Evolutionary conservation across 2,329 filamentous ascomycete genomes (phyloP), one percentile per base, ranked within the genome.

Genomic region (Ampelomyces quisqualis): DNA sequence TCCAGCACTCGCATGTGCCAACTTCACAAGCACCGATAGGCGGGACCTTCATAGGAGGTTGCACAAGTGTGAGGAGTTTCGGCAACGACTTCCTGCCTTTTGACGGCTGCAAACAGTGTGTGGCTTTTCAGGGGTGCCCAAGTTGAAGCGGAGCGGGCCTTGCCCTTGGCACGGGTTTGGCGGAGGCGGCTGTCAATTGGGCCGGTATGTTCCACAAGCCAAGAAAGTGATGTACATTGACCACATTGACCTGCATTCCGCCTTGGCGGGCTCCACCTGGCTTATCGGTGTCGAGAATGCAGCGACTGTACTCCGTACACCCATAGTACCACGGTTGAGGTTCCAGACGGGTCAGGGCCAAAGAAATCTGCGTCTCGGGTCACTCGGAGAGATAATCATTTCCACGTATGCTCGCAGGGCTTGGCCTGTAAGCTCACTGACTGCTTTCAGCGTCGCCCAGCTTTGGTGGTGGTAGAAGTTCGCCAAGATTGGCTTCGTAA

Each of bases 101-200:
- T 23, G 40, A 40, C n/a, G n/a, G n/a, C n/a, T n/a, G n/a, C n/a
- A n/a, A n/a, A n/a, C n/a, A n/a, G n/a, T n/a, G n/a, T n/a, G n/a
- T 38, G 35, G 35, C 30, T 43, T 34, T 34, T 34, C 42, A 45
- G 49, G 45, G 48, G 28, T 34, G 34, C 23, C 34, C 43, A 47
- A 38, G 34, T 32, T 31, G 30, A 49, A 48, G 56, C 56, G 54
- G 54, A 58, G 56, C 52, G 55, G 55, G 51, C 46, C 47, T 39
- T 31, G 27, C 24, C 27, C 54, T 58, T 56, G 52, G 56, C 56
- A 38, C 18, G 14, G 30, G 33, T 37, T 40, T 40, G 41, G 55
- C 55, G 55, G 48, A 51, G 31, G 46, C 36, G 23, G 38, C 19
- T 33, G n/a, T 35, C 43, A 28, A 58, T 53, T 51, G 48, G 53